Evolutionary conservation across 169 alveolate species (phyloP).

Genomic region (Cryptosporidium canis): DNA sequence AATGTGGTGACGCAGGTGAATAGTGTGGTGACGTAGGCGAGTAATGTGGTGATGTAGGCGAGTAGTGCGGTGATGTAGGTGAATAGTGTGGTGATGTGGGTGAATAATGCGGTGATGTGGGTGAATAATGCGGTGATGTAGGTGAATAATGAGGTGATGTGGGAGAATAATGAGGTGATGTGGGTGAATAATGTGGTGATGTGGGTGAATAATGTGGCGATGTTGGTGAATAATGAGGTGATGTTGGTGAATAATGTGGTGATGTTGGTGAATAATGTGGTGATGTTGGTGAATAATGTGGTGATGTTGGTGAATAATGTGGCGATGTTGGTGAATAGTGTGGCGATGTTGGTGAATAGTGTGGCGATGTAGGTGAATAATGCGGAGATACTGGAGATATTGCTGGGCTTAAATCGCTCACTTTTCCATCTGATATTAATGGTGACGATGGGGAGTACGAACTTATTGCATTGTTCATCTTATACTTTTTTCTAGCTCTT

Average conservation of each 20-base stretch:
- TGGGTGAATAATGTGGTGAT: conserved; percentile 91
- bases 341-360: conserved; percentile 86
- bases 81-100: conserved; percentile 84
- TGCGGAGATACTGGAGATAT: conserved; percentile 78
- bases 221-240: conserved; percentile 85
- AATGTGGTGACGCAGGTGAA: conserved; percentile 89
- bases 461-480: not conserved
- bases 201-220: conserved; percentile 88
- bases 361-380: conserved; percentile 77
- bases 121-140: conserved; percentile 90
- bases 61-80: conserved; percentile 88
- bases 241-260: conserved; percentile 79
- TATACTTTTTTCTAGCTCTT: conserved; percentile 52
- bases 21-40: conserved; percentile 84
- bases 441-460: conserved; percentile 32
- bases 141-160: conserved; percentile 88
- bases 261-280: conserved; percentile 86
- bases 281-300: conserved; percentile 84
- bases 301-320: conserved; percentile 91
- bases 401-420: conserved; percentile 17
- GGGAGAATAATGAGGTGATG: conserved; percentile 89
- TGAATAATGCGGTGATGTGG: conserved; percentile 89
- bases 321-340: conserved; percentile 90
- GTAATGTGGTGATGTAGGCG: conserved; percentile 77
- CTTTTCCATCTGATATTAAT: conserved; percentile 6